Conservation (phyloP, 139 green algal genomes). For the Closterium sp. region DNA sequence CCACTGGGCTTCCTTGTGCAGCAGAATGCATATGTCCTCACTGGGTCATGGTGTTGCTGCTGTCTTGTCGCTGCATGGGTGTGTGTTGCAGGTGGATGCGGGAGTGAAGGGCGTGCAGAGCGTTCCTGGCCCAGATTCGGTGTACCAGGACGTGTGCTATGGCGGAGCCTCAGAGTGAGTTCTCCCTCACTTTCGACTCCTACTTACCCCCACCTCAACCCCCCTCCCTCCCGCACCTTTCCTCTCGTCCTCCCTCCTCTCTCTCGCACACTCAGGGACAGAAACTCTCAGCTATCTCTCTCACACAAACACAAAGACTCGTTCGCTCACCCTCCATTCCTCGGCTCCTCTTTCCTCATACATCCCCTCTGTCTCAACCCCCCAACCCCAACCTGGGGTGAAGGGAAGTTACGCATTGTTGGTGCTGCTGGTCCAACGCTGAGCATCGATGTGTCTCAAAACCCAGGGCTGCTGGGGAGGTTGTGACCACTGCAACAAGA, state of each 20-base stretch:
- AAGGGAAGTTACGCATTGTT: too few relatives aligned
- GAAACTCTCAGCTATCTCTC: background rate
- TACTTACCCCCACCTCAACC: background rate
- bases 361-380: too few relatives aligned
- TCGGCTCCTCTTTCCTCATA: too few relatives aligned
- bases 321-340: too few relatives aligned
- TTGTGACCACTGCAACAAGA: too few relatives aligned
- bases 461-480: too few relatives aligned
- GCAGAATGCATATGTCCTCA: too few relatives aligned
- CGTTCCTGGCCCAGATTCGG: slow-evolving; percentile 53
- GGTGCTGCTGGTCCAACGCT: too few relatives aligned
- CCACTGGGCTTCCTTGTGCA: too few relatives aligned
- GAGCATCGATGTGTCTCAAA: too few relatives aligned
- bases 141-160: slow-evolving; percentile 89
- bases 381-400: too few relatives aligned
- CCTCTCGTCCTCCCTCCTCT: background rate
- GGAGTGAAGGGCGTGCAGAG: slow-evolving; percentile 8
- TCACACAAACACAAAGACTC: background rate
- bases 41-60: too few relatives aligned
- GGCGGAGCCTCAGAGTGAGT: slow-evolving; percentile 55
- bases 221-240: background rate
- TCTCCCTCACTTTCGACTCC: background rate
- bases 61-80: background rate
- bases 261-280: background rate
- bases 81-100: slow-evolving; percentile 1